Conservation (phyloP, 768 basidiomycete species). For the Podaxis sp. region DNA sequence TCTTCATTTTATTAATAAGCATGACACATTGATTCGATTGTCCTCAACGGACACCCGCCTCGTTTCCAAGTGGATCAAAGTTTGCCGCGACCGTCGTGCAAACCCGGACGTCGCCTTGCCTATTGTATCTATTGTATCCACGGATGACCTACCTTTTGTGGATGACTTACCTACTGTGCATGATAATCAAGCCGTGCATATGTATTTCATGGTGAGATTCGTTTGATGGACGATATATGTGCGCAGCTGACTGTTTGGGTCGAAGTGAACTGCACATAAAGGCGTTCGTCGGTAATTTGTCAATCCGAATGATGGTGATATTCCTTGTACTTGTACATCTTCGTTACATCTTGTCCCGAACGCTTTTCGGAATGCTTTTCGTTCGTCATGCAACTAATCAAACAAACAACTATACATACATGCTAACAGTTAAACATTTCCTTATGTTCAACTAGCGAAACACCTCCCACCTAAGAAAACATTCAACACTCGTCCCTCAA, state of each 20-base stretch:
- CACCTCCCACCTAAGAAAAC: background rate
- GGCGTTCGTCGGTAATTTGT: too few relatives aligned
- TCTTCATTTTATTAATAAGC: background rate
- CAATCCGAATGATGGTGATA: background rate
- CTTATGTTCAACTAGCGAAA: background rate
- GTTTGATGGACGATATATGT: background rate
- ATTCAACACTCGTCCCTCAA: conserved; percentile 24
- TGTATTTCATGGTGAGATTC: conserved; percentile 54
- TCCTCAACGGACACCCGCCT: conserved; percentile 66
- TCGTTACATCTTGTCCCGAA: background rate
- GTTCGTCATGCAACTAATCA: background rate
- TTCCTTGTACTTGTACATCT: background rate
- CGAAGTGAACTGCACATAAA: background rate
- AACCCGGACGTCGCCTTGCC: conserved; percentile 52
- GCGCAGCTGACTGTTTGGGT: background rate
- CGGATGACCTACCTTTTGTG: conserved; percentile 42
- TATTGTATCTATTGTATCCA: conserved; percentile 25
- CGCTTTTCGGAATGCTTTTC: background rate
- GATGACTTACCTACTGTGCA: conserved; percentile 42
- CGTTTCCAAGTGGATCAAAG: conserved; percentile 75
- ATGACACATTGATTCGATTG: background rate
- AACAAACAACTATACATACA: background rate
- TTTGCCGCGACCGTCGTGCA: conserved; percentile 69
- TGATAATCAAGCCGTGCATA: conserved; percentile 39
- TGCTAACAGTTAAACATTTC: background rate